Evolutionary conservation across 331 rosid species (phyloP).

Genomic region (Acacia concinna): DNA sequence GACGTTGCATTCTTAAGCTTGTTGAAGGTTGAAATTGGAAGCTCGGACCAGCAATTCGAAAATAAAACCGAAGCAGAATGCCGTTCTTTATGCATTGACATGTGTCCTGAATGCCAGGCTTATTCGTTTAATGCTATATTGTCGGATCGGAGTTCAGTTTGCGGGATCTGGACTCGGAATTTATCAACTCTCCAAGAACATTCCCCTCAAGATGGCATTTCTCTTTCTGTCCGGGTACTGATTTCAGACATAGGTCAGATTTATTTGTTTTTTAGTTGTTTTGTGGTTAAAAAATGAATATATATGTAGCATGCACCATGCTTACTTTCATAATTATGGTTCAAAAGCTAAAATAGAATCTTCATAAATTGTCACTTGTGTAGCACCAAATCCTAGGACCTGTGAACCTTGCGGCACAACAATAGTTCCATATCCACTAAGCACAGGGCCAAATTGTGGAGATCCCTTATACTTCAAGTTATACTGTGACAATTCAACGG

Average conservation of each 20-base stretch:
- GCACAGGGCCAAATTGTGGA: constrained; percentile 42
- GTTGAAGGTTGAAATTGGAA: constrained; percentile 44
- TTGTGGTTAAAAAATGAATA: neutral
- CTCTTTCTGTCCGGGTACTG: constrained; percentile 28
- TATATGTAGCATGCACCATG: neutral
- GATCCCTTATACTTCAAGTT: constrained; percentile 38
- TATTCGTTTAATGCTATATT: constrained; percentile 1
- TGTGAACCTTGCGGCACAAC: constrained; percentile 50
- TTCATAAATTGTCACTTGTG: neutral
- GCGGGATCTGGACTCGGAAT: neutral
- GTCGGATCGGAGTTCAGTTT: neutral
- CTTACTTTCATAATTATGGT: neutral
- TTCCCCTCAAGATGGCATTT: neutral
- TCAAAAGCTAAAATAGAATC: neutral
- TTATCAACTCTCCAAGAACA: constrained; percentile 30
- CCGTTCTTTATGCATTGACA: accelerated
- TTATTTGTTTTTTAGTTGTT: neutral
- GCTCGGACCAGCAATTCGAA: accelerated
- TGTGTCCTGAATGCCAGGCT: constrained; percentile 15
- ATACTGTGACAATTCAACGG: constrained; percentile 5
- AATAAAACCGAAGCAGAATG: constrained; percentile 7
- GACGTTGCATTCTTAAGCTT: constrained; percentile 40
- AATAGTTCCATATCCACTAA: constrained; percentile 50
- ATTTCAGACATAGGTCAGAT: constrained; percentile 37
- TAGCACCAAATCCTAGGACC: constrained; percentile 31